Base-by-base conservation (phyloP, 1,284 basidiomycete species). In the Peniophora sp. region DNA sequence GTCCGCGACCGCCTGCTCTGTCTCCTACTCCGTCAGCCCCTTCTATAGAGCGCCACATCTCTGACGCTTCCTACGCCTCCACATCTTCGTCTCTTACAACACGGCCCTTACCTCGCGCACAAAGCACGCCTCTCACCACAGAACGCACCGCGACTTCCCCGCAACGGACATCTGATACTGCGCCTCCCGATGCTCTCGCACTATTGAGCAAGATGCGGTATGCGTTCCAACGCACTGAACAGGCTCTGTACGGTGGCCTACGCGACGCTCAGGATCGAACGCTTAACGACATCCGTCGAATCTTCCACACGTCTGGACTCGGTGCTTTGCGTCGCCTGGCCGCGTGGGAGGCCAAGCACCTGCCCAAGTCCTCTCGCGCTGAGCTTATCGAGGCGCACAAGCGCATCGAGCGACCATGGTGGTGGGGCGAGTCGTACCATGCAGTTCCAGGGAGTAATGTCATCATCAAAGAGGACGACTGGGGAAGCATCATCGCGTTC, bases 401-500 rank as follows among this genome's bases (percentile, higher is more conserved):
- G 20, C 59, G 62, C 9, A 63, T 61, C 1, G 58, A 61, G 17
- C 77, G 81, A 56, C 86, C 85, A 0, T 73, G 73, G 24, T 89
- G 85, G 79, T 83, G 78, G 77, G 64, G 64, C n/a, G 67, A 65
- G 17, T 73, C 72, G 6, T 80, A 73, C 56, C 82, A 89, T 67
- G 78, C 77, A 34, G 68, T 85, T 16, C 85, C 86, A 14, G 80
- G 81, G 2, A 77, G 82, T 9, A 80, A 78, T 56, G 71, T 89
- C 2, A 72, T 90, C 49, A 74, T 89, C 8, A 64, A 77, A 48
- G 86, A 89, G 58, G 73, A 78, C 55, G 84, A 86, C 62, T 84
- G 80, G 81, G 83, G 83, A 1, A 86, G 83, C 59, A 79, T 88
- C 47, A 87, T 87, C 55, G 79, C 85, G 2, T 85, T 82, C 64